Evolutionary conservation across 148 eudicot species (phyloP).

Genomic region (Rhododendron williamsianum): DNA sequence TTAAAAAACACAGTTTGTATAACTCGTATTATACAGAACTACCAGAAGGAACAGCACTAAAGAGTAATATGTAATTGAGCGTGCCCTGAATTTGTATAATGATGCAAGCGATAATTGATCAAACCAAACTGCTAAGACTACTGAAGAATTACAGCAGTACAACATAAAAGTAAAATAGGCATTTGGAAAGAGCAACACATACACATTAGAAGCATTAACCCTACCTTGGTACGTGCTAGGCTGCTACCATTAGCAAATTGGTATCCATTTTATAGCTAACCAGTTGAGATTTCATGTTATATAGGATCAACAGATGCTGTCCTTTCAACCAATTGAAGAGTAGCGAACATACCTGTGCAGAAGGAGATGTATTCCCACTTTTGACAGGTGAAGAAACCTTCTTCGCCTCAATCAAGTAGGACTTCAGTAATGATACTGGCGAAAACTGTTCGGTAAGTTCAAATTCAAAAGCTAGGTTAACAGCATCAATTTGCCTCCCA

Average conservation of each 20-base stretch:
- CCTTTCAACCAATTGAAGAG: not conserved
- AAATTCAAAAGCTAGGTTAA: slow-evolving; percentile 91
- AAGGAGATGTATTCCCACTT: slow-evolving; percentile 61
- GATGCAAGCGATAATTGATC: not conserved
- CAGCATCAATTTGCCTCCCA: slow-evolving; percentile 97
- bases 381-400: slow-evolving; percentile 54
- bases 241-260: not conserved
- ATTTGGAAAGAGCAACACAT: not conserved
- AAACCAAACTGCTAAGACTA: not conserved
- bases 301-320: not conserved
- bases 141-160: no score
- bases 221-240: not conserved
- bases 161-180: not conserved
- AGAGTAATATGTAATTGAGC: not conserved
- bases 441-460: slow-evolving; percentile 79
- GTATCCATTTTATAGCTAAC: not conserved
- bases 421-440: slow-evolving; percentile 71
- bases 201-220: not conserved
- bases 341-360: slow-evolving; percentile 49
- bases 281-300: not conserved
- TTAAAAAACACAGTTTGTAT: not conserved
- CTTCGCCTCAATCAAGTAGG: slow-evolving; percentile 73
- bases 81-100: not conserved
- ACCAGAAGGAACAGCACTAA: not conserved
- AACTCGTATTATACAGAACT: not conserved